These are phyloP conservation scores for Macrocybe gigantea DNA, from an alignment of 768 basidiomycete species.

Conservation along the genomic window DNA sequence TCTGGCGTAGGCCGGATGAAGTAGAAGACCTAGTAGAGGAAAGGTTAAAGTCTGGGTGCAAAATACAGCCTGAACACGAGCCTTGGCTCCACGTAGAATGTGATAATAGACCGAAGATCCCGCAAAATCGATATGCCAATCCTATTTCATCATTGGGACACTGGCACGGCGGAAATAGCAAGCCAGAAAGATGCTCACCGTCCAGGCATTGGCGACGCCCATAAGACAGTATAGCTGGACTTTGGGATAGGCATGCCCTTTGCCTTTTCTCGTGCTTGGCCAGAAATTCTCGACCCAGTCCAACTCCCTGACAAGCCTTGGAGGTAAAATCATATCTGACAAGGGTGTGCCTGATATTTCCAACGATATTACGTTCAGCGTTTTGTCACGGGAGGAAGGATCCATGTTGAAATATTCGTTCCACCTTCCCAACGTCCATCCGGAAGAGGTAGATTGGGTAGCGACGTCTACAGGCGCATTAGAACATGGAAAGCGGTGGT, in stretches of 20 bases:
- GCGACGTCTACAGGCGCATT: conserved; percentile 60
- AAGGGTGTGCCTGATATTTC: conserved; percentile 87
- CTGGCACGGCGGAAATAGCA: conserved; percentile 1
- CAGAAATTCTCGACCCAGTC: conserved; percentile 98
- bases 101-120: conserved; percentile 99
- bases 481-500: background rate
- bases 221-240: conserved; percentile 97
- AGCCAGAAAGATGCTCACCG: conserved; percentile 46
- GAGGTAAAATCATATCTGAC: conserved; percentile 74
- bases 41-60: background rate
- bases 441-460: conserved; percentile 76
- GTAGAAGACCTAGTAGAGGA: conserved; percentile 68
- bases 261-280: conserved; percentile 73
- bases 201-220: conserved; percentile 93
- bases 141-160: conserved; percentile 39
- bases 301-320: conserved; percentile 77
- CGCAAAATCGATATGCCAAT: conserved; percentile 98
- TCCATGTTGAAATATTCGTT: conserved; percentile 77
- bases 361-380: conserved; percentile 92
- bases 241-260: conserved; percentile 78
- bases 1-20: conserved; percentile 86
- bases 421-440: conserved; percentile 92
- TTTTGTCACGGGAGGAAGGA: conserved; percentile 68
- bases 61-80: conserved; percentile 17
- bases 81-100: conserved; percentile 82